Conservation (phyloP, 2,329 filamentous ascomycete species). For the Penicillium sp. region DNA sequence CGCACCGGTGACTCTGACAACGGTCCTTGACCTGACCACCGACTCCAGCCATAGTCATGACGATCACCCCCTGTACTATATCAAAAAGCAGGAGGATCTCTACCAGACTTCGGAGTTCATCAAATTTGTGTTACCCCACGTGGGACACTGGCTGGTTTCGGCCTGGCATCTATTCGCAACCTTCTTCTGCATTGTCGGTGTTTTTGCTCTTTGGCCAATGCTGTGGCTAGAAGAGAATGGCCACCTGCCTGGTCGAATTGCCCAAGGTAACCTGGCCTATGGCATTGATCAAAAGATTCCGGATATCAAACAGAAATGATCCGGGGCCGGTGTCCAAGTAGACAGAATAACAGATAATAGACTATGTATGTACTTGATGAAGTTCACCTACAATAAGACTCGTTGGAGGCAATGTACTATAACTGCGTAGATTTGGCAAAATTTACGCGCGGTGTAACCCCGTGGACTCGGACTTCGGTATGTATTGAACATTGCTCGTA, state of each 20-base stretch:
- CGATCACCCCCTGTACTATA: slow-evolving; percentile 61
- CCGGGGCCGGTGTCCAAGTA: neutral
- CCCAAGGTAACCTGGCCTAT: slow-evolving; percentile 26
- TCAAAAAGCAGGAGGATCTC: slow-evolving; percentile 74
- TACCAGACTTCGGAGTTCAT: slow-evolving; percentile 77
- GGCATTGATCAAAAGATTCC: slow-evolving; percentile 24
- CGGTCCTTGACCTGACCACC: slow-evolving; percentile 63
- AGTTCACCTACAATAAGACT: neutral
- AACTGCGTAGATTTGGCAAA: too few relatives aligned
- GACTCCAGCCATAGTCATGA: slow-evolving; percentile 31
- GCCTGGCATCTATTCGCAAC: slow-evolving; percentile 67
- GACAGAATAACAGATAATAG: neutral
- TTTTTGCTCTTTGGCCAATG: slow-evolving; percentile 52
- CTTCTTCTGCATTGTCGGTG: slow-evolving; percentile 62
- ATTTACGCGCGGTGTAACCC: neutral
- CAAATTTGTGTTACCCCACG: slow-evolving; percentile 66
- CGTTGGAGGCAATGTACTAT: neutral
- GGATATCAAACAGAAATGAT: slow-evolving; percentile 26
- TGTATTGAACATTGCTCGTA: neutral
- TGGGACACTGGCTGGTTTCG: slow-evolving; percentile 58
- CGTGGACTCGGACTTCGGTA: neutral
- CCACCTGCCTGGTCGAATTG: slow-evolving; percentile 23
- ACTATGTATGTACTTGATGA: neutral
- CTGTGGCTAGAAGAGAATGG: slow-evolving; percentile 50
- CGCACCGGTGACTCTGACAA: slow-evolving; percentile 66